phyloP scores from a whole-genome alignment of 106 monocot species.

The Dendrobium nobile region DNA sequence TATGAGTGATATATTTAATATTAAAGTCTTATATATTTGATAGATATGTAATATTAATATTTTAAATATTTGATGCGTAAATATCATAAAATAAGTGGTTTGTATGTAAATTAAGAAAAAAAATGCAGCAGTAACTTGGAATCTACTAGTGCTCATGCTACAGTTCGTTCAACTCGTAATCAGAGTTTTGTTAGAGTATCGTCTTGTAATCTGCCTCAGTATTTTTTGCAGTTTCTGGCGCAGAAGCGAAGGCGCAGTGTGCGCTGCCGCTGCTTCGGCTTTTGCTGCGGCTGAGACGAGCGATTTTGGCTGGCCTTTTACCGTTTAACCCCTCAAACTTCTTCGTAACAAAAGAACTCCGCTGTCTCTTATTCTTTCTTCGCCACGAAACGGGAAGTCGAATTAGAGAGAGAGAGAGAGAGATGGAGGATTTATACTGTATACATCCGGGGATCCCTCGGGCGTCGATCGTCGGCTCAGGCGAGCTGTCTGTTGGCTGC shows the following conservation, averaged over 20 bases:
- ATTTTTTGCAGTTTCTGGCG: neutral
- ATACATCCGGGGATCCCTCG: constrained; percentile 68
- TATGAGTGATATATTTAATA: no score
- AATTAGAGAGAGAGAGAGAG: neutral
- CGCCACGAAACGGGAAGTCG: neutral
- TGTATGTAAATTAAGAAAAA: no score
- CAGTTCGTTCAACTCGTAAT: no score
- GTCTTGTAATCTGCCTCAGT: neutral
- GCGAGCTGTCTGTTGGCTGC: neutral
- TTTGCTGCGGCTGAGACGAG: neutral
- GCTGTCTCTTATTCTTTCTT: neutral
- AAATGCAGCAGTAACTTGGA: no score
- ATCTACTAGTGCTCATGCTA: no score
- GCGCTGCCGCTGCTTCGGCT: neutral
- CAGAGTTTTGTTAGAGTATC: no score
- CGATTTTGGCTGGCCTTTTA: neutral
- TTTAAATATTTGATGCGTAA: no score
- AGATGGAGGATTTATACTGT: constrained; percentile 91
- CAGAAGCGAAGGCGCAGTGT: neutral
- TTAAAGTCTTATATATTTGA: no score
- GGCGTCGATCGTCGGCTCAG: neutral
- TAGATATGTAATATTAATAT: no score
- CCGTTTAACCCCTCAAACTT: neutral
- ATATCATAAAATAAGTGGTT: no score
- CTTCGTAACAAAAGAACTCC: neutral